phyloP scores from a whole-genome alignment of 345 rosid species.

The Schrenkiella parvula region DNA sequence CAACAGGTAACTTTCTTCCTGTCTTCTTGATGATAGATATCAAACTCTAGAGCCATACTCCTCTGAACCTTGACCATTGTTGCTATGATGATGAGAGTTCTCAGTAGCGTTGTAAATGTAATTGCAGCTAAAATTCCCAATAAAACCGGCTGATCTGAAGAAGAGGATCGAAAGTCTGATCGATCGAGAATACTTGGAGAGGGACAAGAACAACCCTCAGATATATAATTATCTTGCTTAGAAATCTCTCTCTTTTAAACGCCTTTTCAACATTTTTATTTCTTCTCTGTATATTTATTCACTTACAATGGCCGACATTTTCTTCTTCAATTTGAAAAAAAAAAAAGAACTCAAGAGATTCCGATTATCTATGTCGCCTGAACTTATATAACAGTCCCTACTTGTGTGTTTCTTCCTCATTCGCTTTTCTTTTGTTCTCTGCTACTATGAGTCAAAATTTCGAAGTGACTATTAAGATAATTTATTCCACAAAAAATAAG shows the following conservation, averaged over 20 bases:
- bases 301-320: conserved; percentile 17
- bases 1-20: conserved; percentile 72
- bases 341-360: not conserved
- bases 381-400: too few relatives aligned
- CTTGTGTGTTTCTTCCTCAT: not conserved
- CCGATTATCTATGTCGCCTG: not conserved
- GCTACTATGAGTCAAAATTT: not conserved
- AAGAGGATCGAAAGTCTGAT: conserved; percentile 94
- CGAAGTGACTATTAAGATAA: too few relatives aligned
- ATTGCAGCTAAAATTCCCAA: conserved; percentile 89
- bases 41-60: not conserved
- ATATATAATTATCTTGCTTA: conserved; percentile 91
- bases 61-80: not conserved
- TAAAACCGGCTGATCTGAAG: conserved; percentile 96
- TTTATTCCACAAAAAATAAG: too few relatives aligned
- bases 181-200: conserved; percentile 95
- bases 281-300: conserved; percentile 30
- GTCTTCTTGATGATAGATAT: not conserved
- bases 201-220: conserved; percentile 97
- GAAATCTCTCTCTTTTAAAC: conserved; percentile 9
- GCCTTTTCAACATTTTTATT: not conserved
- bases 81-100: not conserved
- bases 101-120: not conserved
- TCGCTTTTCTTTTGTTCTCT: not conserved
- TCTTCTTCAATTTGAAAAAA: conserved; percentile 18